Conservation (phyloP, 1,139 yeast genomes). For the Kazachstania sp. region DNA sequence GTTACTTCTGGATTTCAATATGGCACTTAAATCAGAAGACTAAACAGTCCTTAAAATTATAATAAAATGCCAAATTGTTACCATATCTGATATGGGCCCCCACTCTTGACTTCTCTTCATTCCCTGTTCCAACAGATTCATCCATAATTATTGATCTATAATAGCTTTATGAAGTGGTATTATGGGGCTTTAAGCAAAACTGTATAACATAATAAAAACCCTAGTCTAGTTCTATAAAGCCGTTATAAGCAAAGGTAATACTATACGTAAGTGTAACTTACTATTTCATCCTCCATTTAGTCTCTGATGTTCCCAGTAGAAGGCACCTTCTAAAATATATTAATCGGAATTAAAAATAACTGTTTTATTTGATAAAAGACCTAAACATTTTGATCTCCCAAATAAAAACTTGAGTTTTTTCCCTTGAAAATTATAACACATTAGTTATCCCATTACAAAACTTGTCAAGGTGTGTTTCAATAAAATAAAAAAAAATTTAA, state of each 20-base stretch:
- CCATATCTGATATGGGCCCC: not conserved
- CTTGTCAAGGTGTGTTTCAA: no score
- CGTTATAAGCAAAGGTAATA: not conserved
- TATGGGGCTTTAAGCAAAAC: not conserved
- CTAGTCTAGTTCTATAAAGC: not conserved
- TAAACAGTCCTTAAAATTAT: not conserved
- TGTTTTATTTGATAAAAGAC: no score
- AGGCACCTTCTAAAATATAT: no score
- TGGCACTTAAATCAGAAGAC: not conserved
- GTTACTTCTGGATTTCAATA: not conserved
- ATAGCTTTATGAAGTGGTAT: not conserved
- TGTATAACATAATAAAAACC: not conserved
- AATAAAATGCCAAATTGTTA: not conserved
- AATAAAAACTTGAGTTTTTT: no score
- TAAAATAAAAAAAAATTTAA: no score
- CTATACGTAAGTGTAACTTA: no score
- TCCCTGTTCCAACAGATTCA: not conserved
- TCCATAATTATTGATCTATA: not conserved
- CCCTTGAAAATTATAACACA: no score
- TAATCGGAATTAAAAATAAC: no score
- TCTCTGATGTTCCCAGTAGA: no score
- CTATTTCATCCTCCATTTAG: no score
- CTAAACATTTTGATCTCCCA: no score
- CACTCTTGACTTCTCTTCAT: not conserved
- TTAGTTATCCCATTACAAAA: no score